These are phyloP conservation scores for Cercis canadensis DNA, from an alignment of 306 rosid genomes.

Conservation along the genomic window DNA sequence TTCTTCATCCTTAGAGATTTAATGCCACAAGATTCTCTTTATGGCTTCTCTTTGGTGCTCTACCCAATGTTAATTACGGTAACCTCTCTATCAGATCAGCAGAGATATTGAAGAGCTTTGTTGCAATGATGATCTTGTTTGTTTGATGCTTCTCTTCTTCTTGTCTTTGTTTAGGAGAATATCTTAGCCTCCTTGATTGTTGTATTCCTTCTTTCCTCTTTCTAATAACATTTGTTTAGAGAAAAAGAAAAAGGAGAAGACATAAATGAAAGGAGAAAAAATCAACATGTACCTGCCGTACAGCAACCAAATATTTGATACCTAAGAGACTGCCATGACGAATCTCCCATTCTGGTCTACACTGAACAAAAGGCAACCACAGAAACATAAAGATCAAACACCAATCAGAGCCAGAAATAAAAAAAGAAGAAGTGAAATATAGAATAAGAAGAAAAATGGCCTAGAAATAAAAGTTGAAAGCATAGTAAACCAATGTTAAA, in stretches of 20 bases:
- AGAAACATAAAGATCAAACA: constrained; percentile 54
- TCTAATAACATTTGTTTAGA: constrained; percentile 8
- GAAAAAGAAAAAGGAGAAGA: constrained; percentile 8
- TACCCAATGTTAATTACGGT: too few species aligned
- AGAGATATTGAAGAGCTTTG: too few species aligned
- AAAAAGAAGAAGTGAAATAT: constrained; percentile 21
- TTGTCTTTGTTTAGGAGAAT: too few species aligned
- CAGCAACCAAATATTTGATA: constrained; percentile 93
- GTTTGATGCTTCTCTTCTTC: too few species aligned
- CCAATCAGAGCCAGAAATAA: constrained; percentile 26
- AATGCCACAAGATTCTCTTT: too few species aligned
- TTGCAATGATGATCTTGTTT: too few species aligned
- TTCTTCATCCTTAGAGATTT: too few species aligned
- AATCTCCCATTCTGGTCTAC: constrained; percentile 99
- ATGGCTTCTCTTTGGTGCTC: too few species aligned
- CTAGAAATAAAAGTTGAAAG: not conserved
- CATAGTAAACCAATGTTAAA: constrained; percentile 29
- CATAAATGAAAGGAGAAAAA: not conserved
- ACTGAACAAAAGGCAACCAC: constrained; percentile 72
- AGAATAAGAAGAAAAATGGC: not conserved
- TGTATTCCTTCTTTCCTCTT: not conserved
- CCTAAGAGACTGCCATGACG: constrained; percentile 98
- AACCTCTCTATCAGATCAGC: too few species aligned
- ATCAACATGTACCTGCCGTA: constrained; percentile 74
- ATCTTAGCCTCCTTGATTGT: too few species aligned